phyloP scores from a whole-genome alignment of 2,329 filamentous ascomycete genomes.

The Penicillium griseofulvum region DNA sequence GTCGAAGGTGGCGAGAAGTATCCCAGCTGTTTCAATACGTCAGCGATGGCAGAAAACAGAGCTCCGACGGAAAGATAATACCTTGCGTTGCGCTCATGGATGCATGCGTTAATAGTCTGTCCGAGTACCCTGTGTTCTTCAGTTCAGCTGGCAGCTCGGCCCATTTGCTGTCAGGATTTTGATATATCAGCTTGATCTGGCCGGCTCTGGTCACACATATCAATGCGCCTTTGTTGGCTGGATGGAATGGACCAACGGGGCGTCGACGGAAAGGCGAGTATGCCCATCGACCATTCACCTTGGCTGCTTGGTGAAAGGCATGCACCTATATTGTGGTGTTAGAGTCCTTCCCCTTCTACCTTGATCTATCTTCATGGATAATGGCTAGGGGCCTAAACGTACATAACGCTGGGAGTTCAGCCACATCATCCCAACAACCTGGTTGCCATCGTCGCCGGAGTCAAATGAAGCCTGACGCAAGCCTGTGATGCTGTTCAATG shows the following conservation, averaged over 20 bases:
- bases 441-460: constrained; percentile 68
- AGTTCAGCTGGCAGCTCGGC: constrained; percentile 71
- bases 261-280: constrained; percentile 67
- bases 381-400: constrained; percentile 7
- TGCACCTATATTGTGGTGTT: constrained; percentile 32
- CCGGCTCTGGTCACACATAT: constrained; percentile 74
- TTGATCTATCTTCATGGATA: neutral
- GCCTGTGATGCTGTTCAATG: constrained; percentile 68
- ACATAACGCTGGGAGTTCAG: constrained; percentile 59
- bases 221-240: constrained; percentile 66
- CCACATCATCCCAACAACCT: constrained; percentile 85
- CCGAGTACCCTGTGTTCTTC: constrained; percentile 67
- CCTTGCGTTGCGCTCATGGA: constrained; percentile 72
- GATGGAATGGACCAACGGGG: constrained; percentile 68
- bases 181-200: constrained; percentile 71
- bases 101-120: constrained; percentile 77
- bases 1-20: constrained; percentile 42
- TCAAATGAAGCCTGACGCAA: constrained; percentile 65
- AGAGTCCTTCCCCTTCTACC: neutral
- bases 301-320: constrained; percentile 60
- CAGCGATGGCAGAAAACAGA: constrained; percentile 9
- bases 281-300: constrained; percentile 61
- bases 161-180: constrained; percentile 69
- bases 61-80: constrained; percentile 34
- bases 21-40: constrained; percentile 25